These are phyloP conservation scores for Metschnikowia lochheadii DNA, from an alignment of 805 yeast species.

Conservation along the genomic window DNA sequence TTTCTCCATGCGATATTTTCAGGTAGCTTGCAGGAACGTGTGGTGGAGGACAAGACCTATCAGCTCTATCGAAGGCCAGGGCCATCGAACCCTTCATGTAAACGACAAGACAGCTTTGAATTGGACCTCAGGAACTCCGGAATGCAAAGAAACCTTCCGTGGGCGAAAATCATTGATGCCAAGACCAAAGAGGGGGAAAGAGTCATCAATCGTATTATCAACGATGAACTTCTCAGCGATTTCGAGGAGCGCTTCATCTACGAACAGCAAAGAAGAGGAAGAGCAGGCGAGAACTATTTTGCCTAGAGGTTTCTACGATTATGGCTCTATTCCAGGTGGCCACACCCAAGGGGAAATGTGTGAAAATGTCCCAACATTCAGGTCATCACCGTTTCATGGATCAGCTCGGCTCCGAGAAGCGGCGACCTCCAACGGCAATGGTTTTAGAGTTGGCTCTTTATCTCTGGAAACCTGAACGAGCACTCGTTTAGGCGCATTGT, in stretches of 20 bases:
- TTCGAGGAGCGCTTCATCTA: conserved; percentile 28
- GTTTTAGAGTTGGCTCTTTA: conserved; percentile 76
- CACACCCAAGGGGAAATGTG: neutral
- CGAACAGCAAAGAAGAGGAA: conserved; percentile 37
- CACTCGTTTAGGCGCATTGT: conserved; percentile 13
- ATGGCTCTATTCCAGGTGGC: neutral
- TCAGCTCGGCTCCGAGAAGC: conserved; percentile 51
- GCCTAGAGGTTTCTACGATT: neutral
- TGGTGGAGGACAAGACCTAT: conserved; percentile 7
- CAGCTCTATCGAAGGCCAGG: conserved; percentile 3
- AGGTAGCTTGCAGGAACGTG: conserved; percentile 1
- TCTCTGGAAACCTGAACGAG: conserved; percentile 21
- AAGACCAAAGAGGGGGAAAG: conserved; percentile 9
- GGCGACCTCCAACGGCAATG: conserved; percentile 98
- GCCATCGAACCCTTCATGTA: neutral
- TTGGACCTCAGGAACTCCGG: conserved; percentile 47
- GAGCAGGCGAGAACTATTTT: conserved; percentile 42
- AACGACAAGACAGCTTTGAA: neutral
- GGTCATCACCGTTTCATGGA: conserved; percentile 98
- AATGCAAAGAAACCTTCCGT: conserved; percentile 43
- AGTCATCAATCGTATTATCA: conserved; percentile 24
- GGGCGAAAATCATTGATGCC: conserved; percentile 34
- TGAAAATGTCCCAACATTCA: conserved; percentile 66
- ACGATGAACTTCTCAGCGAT: conserved; percentile 27
- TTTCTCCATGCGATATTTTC: conserved; percentile 21